Base-by-base conservation (phyloP, 768 basidiomycete genomes). In the Suillus clintonianus region DNA sequence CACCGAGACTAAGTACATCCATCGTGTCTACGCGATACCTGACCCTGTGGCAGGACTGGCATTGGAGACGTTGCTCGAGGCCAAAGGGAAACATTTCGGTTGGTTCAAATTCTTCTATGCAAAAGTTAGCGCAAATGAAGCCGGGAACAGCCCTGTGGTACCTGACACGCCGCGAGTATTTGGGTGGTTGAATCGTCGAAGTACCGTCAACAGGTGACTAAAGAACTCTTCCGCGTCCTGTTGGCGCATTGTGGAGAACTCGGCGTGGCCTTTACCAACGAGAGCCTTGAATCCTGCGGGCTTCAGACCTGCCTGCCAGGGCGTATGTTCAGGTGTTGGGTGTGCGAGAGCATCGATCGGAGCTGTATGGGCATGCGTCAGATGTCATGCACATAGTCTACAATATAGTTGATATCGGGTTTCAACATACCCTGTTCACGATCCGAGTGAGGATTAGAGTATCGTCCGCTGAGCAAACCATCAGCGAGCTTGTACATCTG, bases 191-290 rank as follows among this genome's bases (percentile, higher is more conserved):
- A 92, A 83, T 67, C 90, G 81, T 62, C 93, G 81, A 14, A 99
- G 76, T 22, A 86, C 81, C 5, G 87, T 89, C 59, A 99, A 70
- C 2, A 99, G 78, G 76, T 97, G 87, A 41, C 86, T 83, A 60
- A 99, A 83, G 79, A 98, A 99, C 77, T 99, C 97, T 71, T 97
- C 95, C 6, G 95, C 88, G 70, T 99, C 97, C 72, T 99, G 97
- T 76, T 99, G 97, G 59, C 86, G 84, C 96, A 98, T 99, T 54
- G 96, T 99, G 39, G 91, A 82, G 70, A 99, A 99, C 77, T 98
- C 97, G 37, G 86, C 86, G 70, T 99, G 97, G 1, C 94, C 95
- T 68, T 91, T 92, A 3, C 97, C 97, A 41, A 99, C 86, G 11
- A 99, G 84, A 5, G 88, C 79, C 76, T 98, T 99, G 81, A 99